Conservation (phyloP, 441 rosid species). For the Euphorbia neoarborescens region DNA sequence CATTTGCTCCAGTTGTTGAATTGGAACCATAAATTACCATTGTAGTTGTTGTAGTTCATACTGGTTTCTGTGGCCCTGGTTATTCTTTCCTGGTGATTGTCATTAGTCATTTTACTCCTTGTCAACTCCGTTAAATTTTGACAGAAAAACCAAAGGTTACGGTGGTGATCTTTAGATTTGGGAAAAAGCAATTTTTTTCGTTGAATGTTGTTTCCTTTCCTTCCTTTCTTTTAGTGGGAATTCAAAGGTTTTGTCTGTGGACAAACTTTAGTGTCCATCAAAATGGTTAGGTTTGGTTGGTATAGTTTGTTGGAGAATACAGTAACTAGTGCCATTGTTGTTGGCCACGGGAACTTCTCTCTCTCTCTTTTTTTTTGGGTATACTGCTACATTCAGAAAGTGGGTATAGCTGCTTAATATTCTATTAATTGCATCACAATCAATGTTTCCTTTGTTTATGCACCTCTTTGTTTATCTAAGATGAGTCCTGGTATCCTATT, state of each 20-base stretch:
- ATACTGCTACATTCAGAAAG: too few relatives aligned
- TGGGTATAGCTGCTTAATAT: slow-evolving; percentile 1
- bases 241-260: not conserved
- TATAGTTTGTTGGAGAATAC: not conserved
- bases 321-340: not conserved
- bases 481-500: not conserved
- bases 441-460: not conserved
- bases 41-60: not conserved
- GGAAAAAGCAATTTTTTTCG: not conserved
- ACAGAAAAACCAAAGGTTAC: too few relatives aligned
- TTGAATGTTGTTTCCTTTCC: not conserved
- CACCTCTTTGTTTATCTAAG: not conserved
- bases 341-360: not conserved
- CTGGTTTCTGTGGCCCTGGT: not conserved
- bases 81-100: not conserved
- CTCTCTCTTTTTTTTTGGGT: too few relatives aligned
- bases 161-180: not conserved
- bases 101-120: not conserved
- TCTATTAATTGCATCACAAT: not conserved
- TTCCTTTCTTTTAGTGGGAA: not conserved
- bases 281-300: not conserved
- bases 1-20: not conserved
- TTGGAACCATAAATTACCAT: not conserved
- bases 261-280: not conserved
- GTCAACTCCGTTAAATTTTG: not conserved